Percentiles rank a stretch among this genome's conserved stretches.
Evolutionary conservation across 73 alveolate genomes (phyloP).

Genomic region (Blepharisma stoltei): DNA sequence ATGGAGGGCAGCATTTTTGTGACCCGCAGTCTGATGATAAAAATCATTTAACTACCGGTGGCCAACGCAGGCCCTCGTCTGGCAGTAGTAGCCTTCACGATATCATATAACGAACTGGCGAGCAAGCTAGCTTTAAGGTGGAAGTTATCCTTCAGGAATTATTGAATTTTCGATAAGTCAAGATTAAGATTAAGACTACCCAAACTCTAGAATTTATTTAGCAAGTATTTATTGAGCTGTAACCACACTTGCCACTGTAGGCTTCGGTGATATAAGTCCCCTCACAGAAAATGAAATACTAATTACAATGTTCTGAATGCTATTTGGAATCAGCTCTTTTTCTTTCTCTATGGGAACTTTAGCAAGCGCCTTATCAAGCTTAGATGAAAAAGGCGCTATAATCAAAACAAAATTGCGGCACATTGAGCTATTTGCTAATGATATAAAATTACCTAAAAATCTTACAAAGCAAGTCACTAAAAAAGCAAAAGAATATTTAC

Average conservation of each 20-base stretch:
- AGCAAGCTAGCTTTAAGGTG: too few relatives aligned
- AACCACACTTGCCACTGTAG: conserved; percentile 56
- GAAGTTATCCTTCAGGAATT: too few relatives aligned
- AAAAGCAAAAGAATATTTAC: conserved; percentile 33
- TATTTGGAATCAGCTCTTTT: conserved; percentile 56
- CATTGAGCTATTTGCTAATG: conserved; percentile 40
- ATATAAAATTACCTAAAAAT: conserved; percentile 34
- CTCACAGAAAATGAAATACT: conserved; percentile 48
- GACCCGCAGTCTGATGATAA: too few relatives aligned
- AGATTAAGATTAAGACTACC: conserved; percentile 44
- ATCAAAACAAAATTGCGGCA: conserved; percentile 34
- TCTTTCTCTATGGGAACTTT: conserved; percentile 61
- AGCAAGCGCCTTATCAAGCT: conserved; percentile 44
- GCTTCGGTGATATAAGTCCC: conserved; percentile 66
- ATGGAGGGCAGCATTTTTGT: too few relatives aligned
- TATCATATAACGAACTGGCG: too few relatives aligned
- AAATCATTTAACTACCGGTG: too few relatives aligned
- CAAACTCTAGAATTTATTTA: conserved; percentile 37
- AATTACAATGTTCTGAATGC: conserved; percentile 57
- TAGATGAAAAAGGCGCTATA: conserved; percentile 31
- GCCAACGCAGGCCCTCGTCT: too few relatives aligned
- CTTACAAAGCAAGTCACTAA: conserved; percentile 41
- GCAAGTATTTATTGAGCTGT: conserved; percentile 56
- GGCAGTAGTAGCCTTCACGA: too few relatives aligned
- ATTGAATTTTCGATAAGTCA: not conserved